Evolutionary conservation across 129 eudicot species (phyloP).

Genomic region (Artemisia annua): DNA sequence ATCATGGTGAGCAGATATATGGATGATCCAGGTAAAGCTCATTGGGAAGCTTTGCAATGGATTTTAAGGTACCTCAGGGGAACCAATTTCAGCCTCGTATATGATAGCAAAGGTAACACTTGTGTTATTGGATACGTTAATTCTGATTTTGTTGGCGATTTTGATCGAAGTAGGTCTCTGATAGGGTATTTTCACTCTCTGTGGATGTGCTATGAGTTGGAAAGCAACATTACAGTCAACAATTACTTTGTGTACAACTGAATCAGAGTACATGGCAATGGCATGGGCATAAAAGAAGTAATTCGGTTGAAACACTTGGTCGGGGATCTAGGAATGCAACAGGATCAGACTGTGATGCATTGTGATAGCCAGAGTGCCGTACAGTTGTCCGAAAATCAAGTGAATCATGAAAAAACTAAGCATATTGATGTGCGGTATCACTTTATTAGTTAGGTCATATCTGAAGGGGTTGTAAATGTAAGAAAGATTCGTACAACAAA

Average conservation of each 20-base stretch:
- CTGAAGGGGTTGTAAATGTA: neutral
- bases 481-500: too few species aligned
- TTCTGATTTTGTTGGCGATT: neutral
- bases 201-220: neutral
- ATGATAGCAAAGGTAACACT: neutral
- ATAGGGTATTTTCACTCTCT: neutral
- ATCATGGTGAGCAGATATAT: neutral
- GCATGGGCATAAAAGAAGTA: neutral
- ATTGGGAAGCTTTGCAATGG: neutral
- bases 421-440: too few species aligned
- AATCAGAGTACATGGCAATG: neutral
- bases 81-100: neutral
- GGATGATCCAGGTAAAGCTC: neutral
- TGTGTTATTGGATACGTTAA: neutral
- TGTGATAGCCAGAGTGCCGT: conserved; percentile 6
- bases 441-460: neutral
- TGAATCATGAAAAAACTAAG: neutral
- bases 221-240: neutral
- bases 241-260: neutral
- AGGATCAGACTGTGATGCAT: neutral
- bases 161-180: neutral
- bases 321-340: neutral
- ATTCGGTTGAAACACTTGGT: neutral
- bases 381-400: neutral
- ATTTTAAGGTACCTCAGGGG: neutral